These are phyloP conservation scores for Melastoma candidum DNA, from an alignment of 441 rosid genomes.

Conservation along the genomic window DNA sequence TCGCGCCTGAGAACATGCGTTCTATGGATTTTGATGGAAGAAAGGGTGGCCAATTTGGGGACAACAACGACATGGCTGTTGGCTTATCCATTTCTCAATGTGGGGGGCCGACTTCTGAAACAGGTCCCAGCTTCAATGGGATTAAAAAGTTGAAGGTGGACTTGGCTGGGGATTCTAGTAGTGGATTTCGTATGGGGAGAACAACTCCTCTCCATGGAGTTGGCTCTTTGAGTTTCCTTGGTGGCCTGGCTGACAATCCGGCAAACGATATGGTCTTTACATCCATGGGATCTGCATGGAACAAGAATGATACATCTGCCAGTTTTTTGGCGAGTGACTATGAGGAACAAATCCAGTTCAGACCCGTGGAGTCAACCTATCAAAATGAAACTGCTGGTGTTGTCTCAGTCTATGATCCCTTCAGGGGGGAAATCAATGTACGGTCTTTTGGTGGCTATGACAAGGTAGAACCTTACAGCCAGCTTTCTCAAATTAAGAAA, in stretches of 20 bases:
- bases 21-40: neutral
- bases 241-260: neutral
- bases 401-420: neutral
- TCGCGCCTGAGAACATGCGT: neutral
- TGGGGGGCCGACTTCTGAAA: slow-evolving; percentile 4
- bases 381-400: neutral
- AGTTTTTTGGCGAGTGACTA: neutral
- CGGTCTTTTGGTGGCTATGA: slow-evolving; percentile 7
- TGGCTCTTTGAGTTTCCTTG: neutral
- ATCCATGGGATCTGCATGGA: neutral
- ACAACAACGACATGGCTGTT: slow-evolving; percentile 8
- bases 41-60: neutral
- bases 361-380: slow-evolving; percentile 1
- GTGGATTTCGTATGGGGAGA: no score
- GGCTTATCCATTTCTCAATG: slow-evolving; percentile 9
- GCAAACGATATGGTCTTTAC: neutral
- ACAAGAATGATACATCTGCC: neutral
- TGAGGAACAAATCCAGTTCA: neutral
- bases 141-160: slow-evolving; percentile 2
- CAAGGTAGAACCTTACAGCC: neutral
- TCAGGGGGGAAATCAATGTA: slow-evolving; percentile 4
- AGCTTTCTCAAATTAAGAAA: slow-evolving; percentile 3
- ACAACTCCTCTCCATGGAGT: no score
- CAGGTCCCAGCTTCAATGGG: slow-evolving; percentile 8
- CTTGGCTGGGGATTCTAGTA: slow-evolving; percentile 5